A percentile compares a stretch with the other conserved stretches of the same genome.
These are phyloP conservation scores for Neospermospora avenae DNA, from an alignment of 2,329 filamentous ascomycete genomes.

Conservation along the genomic window DNA sequence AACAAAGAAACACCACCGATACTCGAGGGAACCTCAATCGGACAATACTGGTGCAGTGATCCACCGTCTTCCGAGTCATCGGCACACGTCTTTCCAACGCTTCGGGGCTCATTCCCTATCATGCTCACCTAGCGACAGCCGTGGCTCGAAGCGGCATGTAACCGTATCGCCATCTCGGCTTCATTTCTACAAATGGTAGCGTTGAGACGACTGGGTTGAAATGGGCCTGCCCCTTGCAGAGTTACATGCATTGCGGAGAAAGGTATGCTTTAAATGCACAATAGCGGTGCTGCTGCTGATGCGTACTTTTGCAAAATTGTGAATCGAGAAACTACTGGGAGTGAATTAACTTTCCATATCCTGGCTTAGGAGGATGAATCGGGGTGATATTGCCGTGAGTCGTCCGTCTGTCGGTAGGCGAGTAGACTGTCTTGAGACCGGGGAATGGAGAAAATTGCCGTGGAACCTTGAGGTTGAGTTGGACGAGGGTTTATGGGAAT, in stretches of 20 bases:
- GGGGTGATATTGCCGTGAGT: not conserved
- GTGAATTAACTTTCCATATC: not conserved
- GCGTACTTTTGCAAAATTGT: not conserved
- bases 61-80: not conserved
- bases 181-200: not conserved
- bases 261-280: not conserved
- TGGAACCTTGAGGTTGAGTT: not conserved
- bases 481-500: not conserved
- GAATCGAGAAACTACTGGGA: not conserved
- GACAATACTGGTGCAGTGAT: not conserved
- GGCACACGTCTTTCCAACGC: not conserved
- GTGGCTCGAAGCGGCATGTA: slow-evolving; percentile 1
- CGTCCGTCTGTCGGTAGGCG: not conserved
- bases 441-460: not conserved
- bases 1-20: not conserved
- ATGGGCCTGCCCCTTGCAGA: not conserved
- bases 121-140: not conserved
- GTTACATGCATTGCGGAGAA: not conserved
- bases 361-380: not conserved
- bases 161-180: not conserved
- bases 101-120: not conserved
- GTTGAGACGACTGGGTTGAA: not conserved
- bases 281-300: not conserved
- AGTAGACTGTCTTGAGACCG: not conserved
- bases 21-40: not conserved